A percentile compares a stretch with the other conserved stretches of the same genome.
Evolutionary conservation across 108 stramenopile species (phyloP).

Genomic region (Discostella pseudostelligera): DNA sequence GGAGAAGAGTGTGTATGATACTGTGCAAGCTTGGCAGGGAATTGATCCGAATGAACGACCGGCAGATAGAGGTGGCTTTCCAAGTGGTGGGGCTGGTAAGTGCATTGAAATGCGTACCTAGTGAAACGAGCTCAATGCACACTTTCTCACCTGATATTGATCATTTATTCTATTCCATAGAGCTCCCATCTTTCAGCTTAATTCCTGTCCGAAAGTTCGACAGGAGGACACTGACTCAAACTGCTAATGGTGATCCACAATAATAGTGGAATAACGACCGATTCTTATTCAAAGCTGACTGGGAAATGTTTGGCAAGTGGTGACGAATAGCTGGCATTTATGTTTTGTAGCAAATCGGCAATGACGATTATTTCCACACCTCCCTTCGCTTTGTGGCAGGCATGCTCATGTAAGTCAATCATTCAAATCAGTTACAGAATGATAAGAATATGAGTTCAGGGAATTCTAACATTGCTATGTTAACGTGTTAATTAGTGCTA

Average conservation of each 20-base stretch:
- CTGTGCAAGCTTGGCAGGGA: slow-evolving; percentile 80
- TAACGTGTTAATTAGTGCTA: no score
- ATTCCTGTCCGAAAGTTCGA: slow-evolving; percentile 63
- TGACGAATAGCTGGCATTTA: no score
- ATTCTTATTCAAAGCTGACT: background rate
- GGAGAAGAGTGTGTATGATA: slow-evolving; percentile 88
- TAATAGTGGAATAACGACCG: background rate
- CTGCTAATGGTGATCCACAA: slow-evolving; percentile 2
- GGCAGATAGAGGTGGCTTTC: slow-evolving; percentile 78
- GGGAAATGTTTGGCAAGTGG: no score
- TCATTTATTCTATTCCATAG: slow-evolving; percentile 3
- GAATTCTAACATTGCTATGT: no score
- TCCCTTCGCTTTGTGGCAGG: no score
- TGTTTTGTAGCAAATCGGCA: no score
- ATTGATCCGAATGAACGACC: slow-evolving; percentile 76
- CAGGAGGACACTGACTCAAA: slow-evolving; percentile 25
- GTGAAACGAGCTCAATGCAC: background rate
- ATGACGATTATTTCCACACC: no score
- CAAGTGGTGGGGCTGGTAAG: slow-evolving; percentile 67
- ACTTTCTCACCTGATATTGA: background rate
- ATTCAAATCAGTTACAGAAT: no score
- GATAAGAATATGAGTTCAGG: slow-evolving; percentile 2
- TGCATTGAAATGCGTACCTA: background rate
- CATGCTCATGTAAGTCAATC: no score
- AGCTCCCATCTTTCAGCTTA: slow-evolving; percentile 77